These are phyloP conservation scores for Amoebophrya sp. DNA, from an alignment of 169 alveolate species.

Conservation along the genomic window DNA sequence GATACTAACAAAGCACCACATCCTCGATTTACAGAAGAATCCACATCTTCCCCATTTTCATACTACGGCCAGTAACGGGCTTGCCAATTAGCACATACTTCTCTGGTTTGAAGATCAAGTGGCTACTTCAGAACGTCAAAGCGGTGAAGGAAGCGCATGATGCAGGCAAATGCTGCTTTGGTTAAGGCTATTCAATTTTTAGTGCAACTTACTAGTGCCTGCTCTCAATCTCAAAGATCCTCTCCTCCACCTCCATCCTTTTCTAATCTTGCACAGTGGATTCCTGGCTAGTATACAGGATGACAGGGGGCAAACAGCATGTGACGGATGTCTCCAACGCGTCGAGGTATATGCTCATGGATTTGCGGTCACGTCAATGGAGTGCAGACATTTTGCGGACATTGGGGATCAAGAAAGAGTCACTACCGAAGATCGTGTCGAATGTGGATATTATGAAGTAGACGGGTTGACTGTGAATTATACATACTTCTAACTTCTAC, in stretches of 20 bases:
- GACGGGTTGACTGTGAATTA: no score
- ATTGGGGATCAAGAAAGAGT: slow-evolving; percentile 51
- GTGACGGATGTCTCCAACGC: slow-evolving; percentile 87
- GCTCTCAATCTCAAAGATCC: no score
- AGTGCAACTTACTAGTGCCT: no score
- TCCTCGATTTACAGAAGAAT: no score
- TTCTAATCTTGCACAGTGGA: slow-evolving; percentile 32
- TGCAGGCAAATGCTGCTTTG: slow-evolving; percentile 29
- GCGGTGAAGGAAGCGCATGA: slow-evolving; percentile 23
- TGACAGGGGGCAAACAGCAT: slow-evolving; percentile 17
- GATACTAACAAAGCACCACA: no score
- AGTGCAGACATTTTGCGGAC: slow-evolving; percentile 64
- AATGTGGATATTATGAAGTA: no score
- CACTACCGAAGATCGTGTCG: slow-evolving; percentile 57
- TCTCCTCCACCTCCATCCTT: no score
- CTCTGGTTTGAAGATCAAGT: slow-evolving; percentile 55
- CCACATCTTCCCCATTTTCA: no score
- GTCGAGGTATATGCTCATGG: slow-evolving; percentile 72
- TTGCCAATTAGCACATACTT: slow-evolving; percentile 79
- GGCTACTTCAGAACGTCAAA: slow-evolving; percentile 25
- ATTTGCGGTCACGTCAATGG: slow-evolving; percentile 69
- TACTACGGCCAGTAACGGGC: slow-evolving; percentile 76
- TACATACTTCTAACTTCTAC: no score
- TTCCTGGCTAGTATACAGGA: slow-evolving; percentile 69
- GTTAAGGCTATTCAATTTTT: no score